Conservation (phyloP, 257 asterid genomes). For the Solanum boliviense region DNA sequence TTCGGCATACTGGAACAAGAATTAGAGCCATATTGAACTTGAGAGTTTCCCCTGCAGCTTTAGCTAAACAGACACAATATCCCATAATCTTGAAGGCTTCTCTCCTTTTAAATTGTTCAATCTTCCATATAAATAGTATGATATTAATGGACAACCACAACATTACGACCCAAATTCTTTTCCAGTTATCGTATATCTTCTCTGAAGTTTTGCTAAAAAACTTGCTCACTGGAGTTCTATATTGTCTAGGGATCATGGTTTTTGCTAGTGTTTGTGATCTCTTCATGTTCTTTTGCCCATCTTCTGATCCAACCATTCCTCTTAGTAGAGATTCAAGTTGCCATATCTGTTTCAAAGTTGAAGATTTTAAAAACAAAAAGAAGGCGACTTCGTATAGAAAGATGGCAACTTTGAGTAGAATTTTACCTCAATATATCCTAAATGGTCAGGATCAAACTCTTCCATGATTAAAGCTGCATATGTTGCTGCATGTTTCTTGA, state of each 20-base stretch:
- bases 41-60: conserved; percentile 64
- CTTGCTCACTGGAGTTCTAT: conserved; percentile 59
- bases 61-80: conserved; percentile 65
- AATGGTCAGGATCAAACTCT: conserved; percentile 89
- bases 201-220: conserved; percentile 38
- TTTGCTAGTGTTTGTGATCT: conserved; percentile 46
- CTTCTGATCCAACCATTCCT: conserved; percentile 52
- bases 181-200: conserved; percentile 52
- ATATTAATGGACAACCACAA: conserved; percentile 43
- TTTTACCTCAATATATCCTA: conserved; percentile 73
- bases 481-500: conserved; percentile 52
- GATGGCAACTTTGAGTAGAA: neutral
- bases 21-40: conserved; percentile 87
- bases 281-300: conserved; percentile 4
- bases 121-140: conserved; percentile 47
- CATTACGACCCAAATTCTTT: conserved; percentile 40
- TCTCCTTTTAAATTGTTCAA: conserved; percentile 24
- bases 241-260: conserved; percentile 77
- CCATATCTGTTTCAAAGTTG: conserved; percentile 47
- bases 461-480: conserved; percentile 90
- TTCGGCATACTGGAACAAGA: conserved; percentile 71
- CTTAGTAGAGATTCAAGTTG: conserved; percentile 71
- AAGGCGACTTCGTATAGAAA: neutral
- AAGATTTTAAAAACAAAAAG: neutral
- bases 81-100: conserved; percentile 62